phyloP scores from a whole-genome alignment of 2,329 filamentous ascomycete species.

The Elsinoe australis region DNA sequence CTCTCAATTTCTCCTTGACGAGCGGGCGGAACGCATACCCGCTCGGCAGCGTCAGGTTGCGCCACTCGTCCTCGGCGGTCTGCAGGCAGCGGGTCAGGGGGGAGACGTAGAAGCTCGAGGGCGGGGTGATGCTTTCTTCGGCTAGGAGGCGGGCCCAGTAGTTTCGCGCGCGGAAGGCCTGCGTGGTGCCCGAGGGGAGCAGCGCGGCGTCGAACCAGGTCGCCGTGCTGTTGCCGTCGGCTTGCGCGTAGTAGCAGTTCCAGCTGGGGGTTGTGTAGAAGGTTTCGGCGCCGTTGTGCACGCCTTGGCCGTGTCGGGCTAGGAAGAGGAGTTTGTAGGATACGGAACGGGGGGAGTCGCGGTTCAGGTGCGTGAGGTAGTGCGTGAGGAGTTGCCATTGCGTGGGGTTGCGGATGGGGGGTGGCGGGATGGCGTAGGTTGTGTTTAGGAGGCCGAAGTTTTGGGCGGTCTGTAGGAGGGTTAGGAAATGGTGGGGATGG shows the following conservation, averaged over 20 bases:
- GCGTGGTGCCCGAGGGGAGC: slow-evolving; percentile 48
- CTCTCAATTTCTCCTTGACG: slow-evolving; percentile 59
- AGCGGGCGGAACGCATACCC: slow-evolving; percentile 49
- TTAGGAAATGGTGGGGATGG: not conserved
- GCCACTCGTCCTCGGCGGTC: slow-evolving; percentile 58
- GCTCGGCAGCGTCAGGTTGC: slow-evolving; percentile 45
- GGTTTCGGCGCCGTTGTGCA: slow-evolving; percentile 56
- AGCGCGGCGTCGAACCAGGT: slow-evolving; percentile 58
- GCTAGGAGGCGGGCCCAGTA: slow-evolving; percentile 53
- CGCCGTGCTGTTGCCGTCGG: slow-evolving; percentile 55
- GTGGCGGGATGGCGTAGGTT: slow-evolving; percentile 50
- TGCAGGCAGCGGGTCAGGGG: slow-evolving; percentile 56
- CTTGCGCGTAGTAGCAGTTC: slow-evolving; percentile 60
- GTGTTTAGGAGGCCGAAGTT: slow-evolving; percentile 62
- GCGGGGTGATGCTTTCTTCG: slow-evolving; percentile 50
- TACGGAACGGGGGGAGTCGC: slow-evolving; percentile 38
- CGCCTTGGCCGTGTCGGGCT: slow-evolving; percentile 62
- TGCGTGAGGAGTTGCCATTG: slow-evolving; percentile 59
- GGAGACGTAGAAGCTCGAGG: slow-evolving; percentile 57
- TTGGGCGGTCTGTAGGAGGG: slow-evolving; percentile 41
- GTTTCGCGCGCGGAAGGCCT: slow-evolving; percentile 51
- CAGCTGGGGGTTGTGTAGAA: slow-evolving; percentile 62
- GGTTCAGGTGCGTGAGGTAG: slow-evolving; percentile 53
- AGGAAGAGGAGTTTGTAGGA: slow-evolving; percentile 64
- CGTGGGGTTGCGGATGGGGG: slow-evolving; percentile 40